phyloP scores from a whole-genome alignment of 495 filamentous ascomycete species.

The Penicillium roqueforti region DNA sequence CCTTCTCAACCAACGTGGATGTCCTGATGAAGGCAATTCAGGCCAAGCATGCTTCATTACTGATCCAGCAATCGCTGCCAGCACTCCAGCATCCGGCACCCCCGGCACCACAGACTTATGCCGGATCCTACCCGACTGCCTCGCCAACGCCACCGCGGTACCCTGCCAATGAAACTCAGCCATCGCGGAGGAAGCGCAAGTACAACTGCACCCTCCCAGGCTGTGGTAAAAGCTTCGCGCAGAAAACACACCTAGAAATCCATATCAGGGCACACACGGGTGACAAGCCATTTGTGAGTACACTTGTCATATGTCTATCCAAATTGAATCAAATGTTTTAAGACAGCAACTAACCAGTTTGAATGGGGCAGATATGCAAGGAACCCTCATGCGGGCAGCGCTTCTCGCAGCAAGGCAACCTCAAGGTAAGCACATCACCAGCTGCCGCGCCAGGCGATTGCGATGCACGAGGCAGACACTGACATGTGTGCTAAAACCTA shows the following conservation, averaged over 20 bases:
- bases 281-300: slow-evolving; percentile 81
- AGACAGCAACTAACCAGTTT: slow-evolving; percentile 1
- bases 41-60: slow-evolving; percentile 47
- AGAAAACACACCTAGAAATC: slow-evolving; percentile 93
- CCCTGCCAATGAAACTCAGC: slow-evolving; percentile 28
- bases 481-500: slow-evolving; percentile 23
- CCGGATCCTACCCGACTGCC: slow-evolving; percentile 27
- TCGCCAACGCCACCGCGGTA: slow-evolving; percentile 20
- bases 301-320: neutral
- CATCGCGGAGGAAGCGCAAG: slow-evolving; percentile 46
- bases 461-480: neutral
- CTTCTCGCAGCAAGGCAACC: slow-evolving; percentile 85
- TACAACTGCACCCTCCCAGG: slow-evolving; percentile 72
- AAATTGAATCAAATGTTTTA: neutral
- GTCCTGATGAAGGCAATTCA: slow-evolving; percentile 92
- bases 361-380: slow-evolving; percentile 57
- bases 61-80: slow-evolving; percentile 32
- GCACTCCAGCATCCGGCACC: slow-evolving; percentile 33
- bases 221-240: slow-evolving; percentile 79
- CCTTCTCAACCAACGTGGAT: slow-evolving; percentile 81
- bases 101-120: slow-evolving; percentile 20
- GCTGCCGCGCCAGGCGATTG: neutral
- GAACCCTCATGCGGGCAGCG: slow-evolving; percentile 70
- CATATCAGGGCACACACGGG: slow-evolving; percentile 88
- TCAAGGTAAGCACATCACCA: slow-evolving; percentile 57